Evolutionary conservation across 345 rosid genomes (phyloP).

Genomic region (Durio zibethinus): DNA sequence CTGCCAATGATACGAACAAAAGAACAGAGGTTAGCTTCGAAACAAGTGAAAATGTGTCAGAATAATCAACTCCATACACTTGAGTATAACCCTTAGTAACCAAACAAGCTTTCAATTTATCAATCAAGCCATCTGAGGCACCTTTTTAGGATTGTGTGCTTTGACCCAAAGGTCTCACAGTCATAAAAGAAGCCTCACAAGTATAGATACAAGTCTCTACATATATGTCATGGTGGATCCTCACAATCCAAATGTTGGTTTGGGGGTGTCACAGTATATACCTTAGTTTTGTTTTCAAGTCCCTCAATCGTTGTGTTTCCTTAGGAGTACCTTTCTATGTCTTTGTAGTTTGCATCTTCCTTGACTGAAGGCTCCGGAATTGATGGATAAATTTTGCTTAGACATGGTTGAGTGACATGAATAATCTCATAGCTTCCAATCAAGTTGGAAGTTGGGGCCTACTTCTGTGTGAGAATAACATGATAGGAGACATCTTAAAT

Average conservation of each 20-base stretch:
- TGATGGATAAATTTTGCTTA: background rate
- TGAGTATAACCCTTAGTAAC: too few species aligned
- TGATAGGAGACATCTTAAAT: background rate
- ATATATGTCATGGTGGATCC: background rate
- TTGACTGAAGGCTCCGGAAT: background rate
- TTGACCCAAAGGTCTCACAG: background rate
- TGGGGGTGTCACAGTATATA: background rate
- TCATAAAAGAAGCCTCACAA: background rate
- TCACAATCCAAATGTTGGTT: background rate
- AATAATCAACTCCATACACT: too few species aligned
- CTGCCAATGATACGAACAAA: too few species aligned
- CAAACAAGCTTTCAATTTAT: too few species aligned
- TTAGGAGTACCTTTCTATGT: background rate
- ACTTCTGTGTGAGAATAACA: background rate
- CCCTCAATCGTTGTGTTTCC: background rate
- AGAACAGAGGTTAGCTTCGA: too few species aligned
- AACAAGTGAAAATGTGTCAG: too few species aligned
- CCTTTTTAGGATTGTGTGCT: background rate
- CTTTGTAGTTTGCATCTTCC: background rate
- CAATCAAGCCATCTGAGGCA: background rate
- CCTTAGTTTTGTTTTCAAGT: background rate
- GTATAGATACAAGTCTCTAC: background rate
- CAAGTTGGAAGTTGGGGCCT: background rate
- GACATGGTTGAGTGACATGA: background rate
- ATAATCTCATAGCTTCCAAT: background rate